Percentiles rank a stretch among this genome's conserved stretches.
phyloP scores from a whole-genome alignment of 1,139 yeast genomes.

The Blastobotrys raffinosifermentans region DNA sequence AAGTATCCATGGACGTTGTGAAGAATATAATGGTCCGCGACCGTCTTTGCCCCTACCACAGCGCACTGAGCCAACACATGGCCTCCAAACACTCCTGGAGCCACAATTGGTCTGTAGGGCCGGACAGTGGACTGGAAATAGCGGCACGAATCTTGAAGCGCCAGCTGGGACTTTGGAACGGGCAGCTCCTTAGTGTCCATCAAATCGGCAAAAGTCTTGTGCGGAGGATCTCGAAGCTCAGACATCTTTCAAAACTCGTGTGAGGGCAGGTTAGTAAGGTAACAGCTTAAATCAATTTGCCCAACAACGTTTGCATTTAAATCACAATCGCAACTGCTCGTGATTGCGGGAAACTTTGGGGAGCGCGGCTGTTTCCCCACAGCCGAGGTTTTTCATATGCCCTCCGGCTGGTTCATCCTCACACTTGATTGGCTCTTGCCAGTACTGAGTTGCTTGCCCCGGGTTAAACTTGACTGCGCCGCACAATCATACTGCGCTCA shows the following conservation, averaged over 20 bases:
- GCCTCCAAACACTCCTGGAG: conserved; percentile 31
- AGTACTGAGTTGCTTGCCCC: no score
- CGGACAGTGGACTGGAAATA: conserved; percentile 22
- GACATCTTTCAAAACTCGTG: no score
- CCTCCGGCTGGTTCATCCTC: no score
- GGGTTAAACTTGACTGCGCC: no score
- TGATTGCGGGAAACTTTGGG: no score
- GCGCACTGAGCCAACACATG: conserved; percentile 31
- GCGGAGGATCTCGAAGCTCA: conserved; percentile 17
- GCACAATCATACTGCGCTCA: no score
- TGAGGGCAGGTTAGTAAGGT: no score
- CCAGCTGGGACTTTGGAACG: conserved; percentile 12
- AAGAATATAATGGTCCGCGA: conserved; percentile 18
- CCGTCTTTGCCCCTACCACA: conserved; percentile 27
- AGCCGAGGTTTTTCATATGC: no score
- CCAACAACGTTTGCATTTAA: neutral
- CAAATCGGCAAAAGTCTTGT: conserved; percentile 23
- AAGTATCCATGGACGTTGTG: conserved; percentile 29
- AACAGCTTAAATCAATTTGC: neutral
- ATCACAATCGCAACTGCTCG: no score
- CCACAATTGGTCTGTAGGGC: conserved; percentile 25
- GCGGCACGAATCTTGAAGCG: conserved; percentile 8
- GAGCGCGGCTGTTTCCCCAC: no score
- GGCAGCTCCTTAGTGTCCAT: conserved; percentile 21
- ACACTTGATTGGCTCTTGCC: no score